These are phyloP conservation scores for Mycosarcoma mackinlayi DNA, from an alignment of 1,284 basidiomycete genomes.

Conservation along the genomic window DNA sequence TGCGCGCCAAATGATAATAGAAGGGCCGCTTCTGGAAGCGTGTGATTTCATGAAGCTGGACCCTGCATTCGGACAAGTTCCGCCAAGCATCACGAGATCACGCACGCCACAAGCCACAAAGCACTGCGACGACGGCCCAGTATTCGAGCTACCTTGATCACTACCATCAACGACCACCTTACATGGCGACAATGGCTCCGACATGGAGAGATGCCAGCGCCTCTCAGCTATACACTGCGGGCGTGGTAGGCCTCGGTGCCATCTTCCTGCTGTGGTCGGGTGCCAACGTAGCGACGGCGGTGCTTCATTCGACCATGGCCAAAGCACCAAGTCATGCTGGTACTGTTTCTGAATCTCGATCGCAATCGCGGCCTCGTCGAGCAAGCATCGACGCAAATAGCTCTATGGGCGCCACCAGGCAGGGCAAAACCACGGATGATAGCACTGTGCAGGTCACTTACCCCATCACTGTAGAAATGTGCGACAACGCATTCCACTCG, in stretches of 20 bases:
- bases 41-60: not conserved
- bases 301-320: not conserved
- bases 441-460: constrained; percentile 55
- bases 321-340: too few relatives aligned
- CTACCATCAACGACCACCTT: not conserved
- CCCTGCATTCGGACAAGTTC: constrained; percentile 8
- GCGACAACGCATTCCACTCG: constrained; percentile 43
- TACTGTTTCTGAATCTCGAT: not conserved
- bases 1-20: not conserved
- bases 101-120: not conserved
- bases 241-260: constrained; percentile 22
- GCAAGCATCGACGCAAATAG: not conserved
- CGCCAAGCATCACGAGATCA: not conserved
- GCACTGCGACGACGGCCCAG: too few relatives aligned
- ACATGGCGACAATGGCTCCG: constrained; percentile 12
- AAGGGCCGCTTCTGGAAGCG: not conserved
- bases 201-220: constrained; percentile 29
- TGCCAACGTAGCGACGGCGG: constrained; percentile 16
- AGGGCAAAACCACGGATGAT: constrained; percentile 45
- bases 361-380: too few relatives aligned
- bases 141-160: not conserved
- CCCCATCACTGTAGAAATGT: constrained; percentile 53
- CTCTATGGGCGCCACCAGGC: not conserved
- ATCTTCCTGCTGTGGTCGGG: constrained; percentile 27
- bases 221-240: constrained; percentile 34